phyloP scores from a whole-genome alignment of 768 basidiomycete species.

The Imleria badia region DNA sequence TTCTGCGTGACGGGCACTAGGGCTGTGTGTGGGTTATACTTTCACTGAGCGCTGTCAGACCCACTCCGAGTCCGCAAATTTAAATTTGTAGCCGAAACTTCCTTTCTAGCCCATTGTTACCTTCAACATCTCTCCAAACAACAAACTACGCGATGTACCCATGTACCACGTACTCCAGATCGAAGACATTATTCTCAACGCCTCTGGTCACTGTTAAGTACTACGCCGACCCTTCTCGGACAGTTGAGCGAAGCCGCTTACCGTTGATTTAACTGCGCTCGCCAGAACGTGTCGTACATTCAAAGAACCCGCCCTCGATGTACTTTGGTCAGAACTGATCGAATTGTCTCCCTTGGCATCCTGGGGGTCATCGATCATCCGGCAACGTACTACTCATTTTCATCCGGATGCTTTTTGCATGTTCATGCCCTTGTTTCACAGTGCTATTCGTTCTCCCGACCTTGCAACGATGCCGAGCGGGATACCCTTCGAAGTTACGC shows the following conservation, averaged over 20 bases:
- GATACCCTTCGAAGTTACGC: conserved; percentile 1
- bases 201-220: not conserved
- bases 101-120: too few relatives aligned
- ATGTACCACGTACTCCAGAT: not conserved
- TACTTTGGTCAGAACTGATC: not conserved
- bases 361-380: not conserved
- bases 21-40: too few relatives aligned
- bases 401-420: not conserved
- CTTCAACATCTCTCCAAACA: not conserved
- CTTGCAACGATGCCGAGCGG: not conserved
- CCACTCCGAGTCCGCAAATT: not conserved
- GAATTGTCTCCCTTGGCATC: not conserved
- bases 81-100: not conserved
- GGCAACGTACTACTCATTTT: not conserved
- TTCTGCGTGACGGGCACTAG: too few relatives aligned
- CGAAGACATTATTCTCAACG: not conserved
- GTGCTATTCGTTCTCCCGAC: not conserved
- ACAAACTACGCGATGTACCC: too few relatives aligned
- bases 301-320: conserved; percentile 1
- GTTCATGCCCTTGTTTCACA: not conserved
- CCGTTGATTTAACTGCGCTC: not conserved
- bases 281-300: conserved; percentile 1
- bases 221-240: not conserved
- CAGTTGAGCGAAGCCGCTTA: not conserved
- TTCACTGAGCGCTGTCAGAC: not conserved